Base-by-base conservation (phyloP, 108 stramenopile species). In the Nitzschia palea region DNA sequence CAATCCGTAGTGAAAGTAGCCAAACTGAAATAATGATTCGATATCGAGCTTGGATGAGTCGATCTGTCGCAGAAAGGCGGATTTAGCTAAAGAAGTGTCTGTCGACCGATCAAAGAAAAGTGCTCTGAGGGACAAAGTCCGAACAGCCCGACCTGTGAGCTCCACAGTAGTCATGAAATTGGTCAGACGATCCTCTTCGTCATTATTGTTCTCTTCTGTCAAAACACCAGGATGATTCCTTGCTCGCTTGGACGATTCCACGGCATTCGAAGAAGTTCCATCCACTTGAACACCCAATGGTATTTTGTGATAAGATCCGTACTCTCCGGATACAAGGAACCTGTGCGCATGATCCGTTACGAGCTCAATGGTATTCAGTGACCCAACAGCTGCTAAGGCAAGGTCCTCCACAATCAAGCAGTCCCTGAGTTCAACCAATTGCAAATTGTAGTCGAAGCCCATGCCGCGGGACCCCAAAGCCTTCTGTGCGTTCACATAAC, bases 1-100 rank as follows among this genome's bases (percentile, higher is more conserved):
- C 36, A 89, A 71, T 14, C 86, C 91, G 17, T 82, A 55, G 53
- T 79, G 82, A 54, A 80, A 82, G 62, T 92, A 88, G 30, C 90
- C 90, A 47, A 70, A 57, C 34, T 75, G 44, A 36, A 84, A 86
- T n/a, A 91, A 50, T 9, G 55, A 58, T 36, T 87, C 84, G 67
- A 91, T 78, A 9, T 72, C 71, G 22, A 64, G 35, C 20, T 29
- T 33, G 10, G 71, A 67, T 5, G 57, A 48, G 32, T 34, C 55
- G 4, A 58, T 20, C 8, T 67, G 50, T 8, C 63, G 65, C 18
- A 68, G 35, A 15, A 67, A 67, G 4, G 66, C 65, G 35, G 30
- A 33, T 44, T 67, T 67, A 0, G 62, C 73, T 55, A 65, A 67
- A 1, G 40, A 4, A 5, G 34, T 57, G 20, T 45, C 50, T 15